These are phyloP conservation scores for Neurospora crassa DNA, from an alignment of 2,329 filamentous ascomycete genomes.

Conservation along the genomic window DNA sequence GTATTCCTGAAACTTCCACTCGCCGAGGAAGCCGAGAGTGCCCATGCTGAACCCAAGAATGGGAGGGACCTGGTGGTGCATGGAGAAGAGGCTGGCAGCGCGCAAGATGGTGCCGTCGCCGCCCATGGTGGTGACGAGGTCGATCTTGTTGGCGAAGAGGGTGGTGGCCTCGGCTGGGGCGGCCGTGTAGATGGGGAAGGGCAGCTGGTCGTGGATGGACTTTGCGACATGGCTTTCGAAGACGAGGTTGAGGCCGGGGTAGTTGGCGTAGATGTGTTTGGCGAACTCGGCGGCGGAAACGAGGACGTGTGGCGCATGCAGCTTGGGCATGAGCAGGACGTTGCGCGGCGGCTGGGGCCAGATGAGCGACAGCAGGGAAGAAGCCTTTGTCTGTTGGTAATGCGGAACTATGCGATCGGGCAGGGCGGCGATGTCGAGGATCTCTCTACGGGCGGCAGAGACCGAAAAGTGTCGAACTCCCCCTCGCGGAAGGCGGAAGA, in stretches of 20 bases:
- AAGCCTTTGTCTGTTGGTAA: constrained; percentile 50
- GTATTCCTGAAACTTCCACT: constrained; percentile 93
- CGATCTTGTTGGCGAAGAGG: constrained; percentile 67
- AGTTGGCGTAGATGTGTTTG: constrained; percentile 68
- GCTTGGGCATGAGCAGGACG: constrained; percentile 49
- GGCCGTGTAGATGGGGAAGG: constrained; percentile 64
- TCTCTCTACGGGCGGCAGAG: constrained; percentile 33
- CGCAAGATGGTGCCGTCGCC: constrained; percentile 88
- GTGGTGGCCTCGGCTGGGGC: constrained; percentile 32
- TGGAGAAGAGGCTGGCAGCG: constrained; percentile 78
- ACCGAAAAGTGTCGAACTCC: constrained; percentile 37
- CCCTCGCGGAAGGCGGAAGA: background rate
- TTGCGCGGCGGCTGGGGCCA: constrained; percentile 47
- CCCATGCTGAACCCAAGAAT: constrained; percentile 96
- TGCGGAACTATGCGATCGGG: constrained; percentile 49
- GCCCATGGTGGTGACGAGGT: constrained; percentile 81
- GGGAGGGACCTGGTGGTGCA: constrained; percentile 71
- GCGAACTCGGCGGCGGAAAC: constrained; percentile 45
- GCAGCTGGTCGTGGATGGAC: constrained; percentile 58
- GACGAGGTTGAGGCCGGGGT: constrained; percentile 71
- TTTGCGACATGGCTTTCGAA: constrained; percentile 70
- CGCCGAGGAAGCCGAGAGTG: constrained; percentile 84
- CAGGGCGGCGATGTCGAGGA: constrained; percentile 40
- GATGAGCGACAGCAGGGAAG: constrained; percentile 45
- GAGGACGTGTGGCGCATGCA: constrained; percentile 43